Evolutionary conservation across 495 filamentous ascomycete species (phyloP).

Genomic region (Evernia prunastri): DNA sequence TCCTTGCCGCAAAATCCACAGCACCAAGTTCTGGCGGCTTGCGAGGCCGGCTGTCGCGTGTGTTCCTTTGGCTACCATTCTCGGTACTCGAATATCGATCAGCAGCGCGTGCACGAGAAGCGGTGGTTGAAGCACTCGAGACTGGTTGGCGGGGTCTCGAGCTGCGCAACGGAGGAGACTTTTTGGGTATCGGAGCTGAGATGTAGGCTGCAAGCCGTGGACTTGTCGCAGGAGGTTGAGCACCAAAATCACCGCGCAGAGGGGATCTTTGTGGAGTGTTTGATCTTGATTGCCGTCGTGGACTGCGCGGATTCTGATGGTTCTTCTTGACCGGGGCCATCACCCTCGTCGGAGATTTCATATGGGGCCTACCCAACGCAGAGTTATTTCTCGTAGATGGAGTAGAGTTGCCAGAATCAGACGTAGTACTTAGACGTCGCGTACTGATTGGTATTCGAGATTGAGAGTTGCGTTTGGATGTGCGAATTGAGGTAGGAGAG

Average conservation of each 20-base stretch:
- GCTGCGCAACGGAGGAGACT: conserved; percentile 71
- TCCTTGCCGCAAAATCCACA: conserved; percentile 71
- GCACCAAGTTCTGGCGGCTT: conserved; percentile 53
- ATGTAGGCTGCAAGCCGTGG: conserved; percentile 60
- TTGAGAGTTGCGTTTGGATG: conserved; percentile 41
- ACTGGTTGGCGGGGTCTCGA: conserved; percentile 76
- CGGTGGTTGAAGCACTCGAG: conserved; percentile 60
- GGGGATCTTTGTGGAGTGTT: conserved; percentile 33
- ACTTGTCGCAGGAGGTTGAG: conserved; percentile 34
- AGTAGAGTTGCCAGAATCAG: conserved; percentile 40
- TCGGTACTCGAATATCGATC: conserved; percentile 44
- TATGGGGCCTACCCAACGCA: conserved; percentile 35
- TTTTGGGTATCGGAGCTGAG: conserved; percentile 52
- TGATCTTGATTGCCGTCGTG: conserved; percentile 31
- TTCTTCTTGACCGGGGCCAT: conserved; percentile 43
- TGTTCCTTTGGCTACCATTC: conserved; percentile 31
- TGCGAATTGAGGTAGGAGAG: conserved; percentile 24
- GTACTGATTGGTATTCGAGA: conserved; percentile 55
- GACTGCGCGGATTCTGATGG: conserved; percentile 32
- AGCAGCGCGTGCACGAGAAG: conserved; percentile 54
- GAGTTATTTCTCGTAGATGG: conserved; percentile 41
- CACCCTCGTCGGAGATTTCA: conserved; percentile 40
- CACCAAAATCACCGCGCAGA: conserved; percentile 32
- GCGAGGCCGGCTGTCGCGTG: conserved; percentile 39
- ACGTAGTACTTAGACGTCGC: conserved; percentile 42